Conservation (phyloP, 768 basidiomycete species). For the Pleurotus sapidus region DNA sequence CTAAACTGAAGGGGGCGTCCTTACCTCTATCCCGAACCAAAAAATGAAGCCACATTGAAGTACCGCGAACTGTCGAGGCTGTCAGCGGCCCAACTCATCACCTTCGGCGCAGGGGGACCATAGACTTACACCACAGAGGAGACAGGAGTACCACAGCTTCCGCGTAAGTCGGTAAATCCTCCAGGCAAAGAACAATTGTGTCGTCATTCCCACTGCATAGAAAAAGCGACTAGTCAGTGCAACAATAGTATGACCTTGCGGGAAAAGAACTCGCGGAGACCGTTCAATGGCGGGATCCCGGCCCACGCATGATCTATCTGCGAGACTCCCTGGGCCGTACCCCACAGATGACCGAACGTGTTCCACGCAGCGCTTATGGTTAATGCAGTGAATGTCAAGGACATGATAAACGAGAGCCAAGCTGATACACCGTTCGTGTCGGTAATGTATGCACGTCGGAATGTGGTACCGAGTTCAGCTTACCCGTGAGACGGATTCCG, state of each 20-base stretch:
- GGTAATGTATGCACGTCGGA: not conserved
- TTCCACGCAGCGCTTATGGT: constrained; percentile 14
- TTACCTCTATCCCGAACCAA: not conserved
- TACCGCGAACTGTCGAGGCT: not conserved
- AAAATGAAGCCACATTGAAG: not conserved
- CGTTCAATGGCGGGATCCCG: not conserved
- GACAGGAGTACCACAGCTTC: constrained; percentile 6
- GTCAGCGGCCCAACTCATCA: not conserved
- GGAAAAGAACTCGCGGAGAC: not conserved
- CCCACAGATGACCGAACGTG: constrained; percentile 14
- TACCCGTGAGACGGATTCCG: not conserved
- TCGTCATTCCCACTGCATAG: constrained; percentile 2
- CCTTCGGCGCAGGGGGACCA: no score
- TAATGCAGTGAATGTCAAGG: constrained; percentile 10
- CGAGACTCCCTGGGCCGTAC: constrained; percentile 5
- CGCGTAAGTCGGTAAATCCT: constrained; percentile 4
- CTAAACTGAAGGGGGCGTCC: not conserved
- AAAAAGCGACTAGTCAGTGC: no score
- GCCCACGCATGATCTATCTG: constrained; percentile 12
- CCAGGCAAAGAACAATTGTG: constrained; percentile 15
- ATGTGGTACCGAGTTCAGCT: not conserved
- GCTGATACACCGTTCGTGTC: no score
- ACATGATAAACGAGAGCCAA: constrained; percentile 14
- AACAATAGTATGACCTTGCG: no score
- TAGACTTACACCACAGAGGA: not conserved